These are phyloP conservation scores for Alternaria metachromatica DNA, from an alignment of 2,329 filamentous ascomycete genomes.

Conservation along the genomic window DNA sequence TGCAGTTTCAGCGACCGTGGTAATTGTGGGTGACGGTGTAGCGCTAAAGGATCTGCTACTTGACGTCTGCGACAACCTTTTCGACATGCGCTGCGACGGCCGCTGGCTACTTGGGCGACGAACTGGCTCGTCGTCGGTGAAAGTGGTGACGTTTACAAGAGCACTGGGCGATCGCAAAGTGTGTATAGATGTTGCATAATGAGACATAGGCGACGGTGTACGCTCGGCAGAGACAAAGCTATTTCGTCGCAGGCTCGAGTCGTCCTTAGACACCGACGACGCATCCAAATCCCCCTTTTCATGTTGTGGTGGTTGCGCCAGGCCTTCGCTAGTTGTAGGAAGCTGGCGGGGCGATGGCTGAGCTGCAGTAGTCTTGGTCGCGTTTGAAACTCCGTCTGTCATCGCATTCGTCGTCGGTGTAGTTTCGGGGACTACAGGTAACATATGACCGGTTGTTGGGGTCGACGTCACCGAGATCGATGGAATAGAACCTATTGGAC, in stretches of 20 bases:
- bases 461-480: constrained; percentile 9
- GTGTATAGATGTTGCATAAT: neutral
- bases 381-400: neutral
- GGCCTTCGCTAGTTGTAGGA: neutral
- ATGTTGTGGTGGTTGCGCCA: neutral
- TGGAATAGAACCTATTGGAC: neutral
- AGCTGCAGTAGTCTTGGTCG: neutral
- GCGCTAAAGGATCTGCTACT: neutral
- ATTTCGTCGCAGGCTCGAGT: neutral
- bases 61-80: neutral
- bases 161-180: neutral
- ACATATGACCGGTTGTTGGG: constrained; percentile 1
- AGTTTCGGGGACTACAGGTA: neutral
- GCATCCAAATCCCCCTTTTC: neutral
- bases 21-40: neutral
- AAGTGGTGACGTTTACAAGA: neutral
- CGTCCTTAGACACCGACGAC: too few species aligned
- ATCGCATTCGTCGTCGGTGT: neutral
- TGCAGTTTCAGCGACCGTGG: neutral
- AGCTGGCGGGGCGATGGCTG: neutral
- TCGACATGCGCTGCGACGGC: constrained; percentile 5
- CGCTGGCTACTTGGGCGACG: constrained; percentile 7
- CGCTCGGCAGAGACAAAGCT: neutral
- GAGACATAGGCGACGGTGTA: neutral
- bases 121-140: neutral